These are phyloP conservation scores for Lepiota subincarnata DNA, from an alignment of 768 basidiomycete genomes.

Conservation along the genomic window DNA sequence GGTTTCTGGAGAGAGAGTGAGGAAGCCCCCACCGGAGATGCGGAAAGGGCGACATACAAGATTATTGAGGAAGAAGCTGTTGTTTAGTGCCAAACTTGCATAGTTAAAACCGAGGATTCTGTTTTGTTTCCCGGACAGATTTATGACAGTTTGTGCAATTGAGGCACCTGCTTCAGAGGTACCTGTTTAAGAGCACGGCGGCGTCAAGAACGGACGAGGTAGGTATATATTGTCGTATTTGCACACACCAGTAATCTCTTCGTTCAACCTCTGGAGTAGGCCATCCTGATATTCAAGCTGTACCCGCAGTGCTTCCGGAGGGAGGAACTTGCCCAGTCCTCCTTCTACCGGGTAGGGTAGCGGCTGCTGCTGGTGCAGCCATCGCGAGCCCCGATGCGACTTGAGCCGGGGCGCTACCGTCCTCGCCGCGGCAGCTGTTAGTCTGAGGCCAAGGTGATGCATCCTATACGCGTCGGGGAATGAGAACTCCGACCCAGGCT, in stretches of 20 bases:
- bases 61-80: slow-evolving; percentile 86
- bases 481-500: background rate
- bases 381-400: slow-evolving; percentile 27
- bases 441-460: slow-evolving; percentile 24
- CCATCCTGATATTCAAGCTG: slow-evolving; percentile 86
- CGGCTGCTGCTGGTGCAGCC: slow-evolving; percentile 46
- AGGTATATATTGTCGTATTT: background rate
- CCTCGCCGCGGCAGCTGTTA: slow-evolving; percentile 25
- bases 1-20: slow-evolving; percentile 32
- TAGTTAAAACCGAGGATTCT: slow-evolving; percentile 81
- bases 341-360: slow-evolving; percentile 65
- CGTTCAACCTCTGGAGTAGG: slow-evolving; percentile 70
- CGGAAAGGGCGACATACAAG: slow-evolving; percentile 55
- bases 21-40: slow-evolving; percentile 1
- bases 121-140: slow-evolving; percentile 53
- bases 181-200: slow-evolving; percentile 33
- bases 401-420: slow-evolving; percentile 17
- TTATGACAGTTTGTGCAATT: slow-evolving; percentile 70
- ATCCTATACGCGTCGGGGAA: slow-evolving; percentile 10
- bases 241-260: slow-evolving; percentile 63
- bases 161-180: slow-evolving; percentile 51
- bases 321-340: slow-evolving; percentile 77
- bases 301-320: slow-evolving; percentile 64
- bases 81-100: slow-evolving; percentile 89
- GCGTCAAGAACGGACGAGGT: slow-evolving; percentile 1